Conservation (phyloP, 2,329 filamentous ascomycete species). For the Aquanectria penicillioides region DNA sequence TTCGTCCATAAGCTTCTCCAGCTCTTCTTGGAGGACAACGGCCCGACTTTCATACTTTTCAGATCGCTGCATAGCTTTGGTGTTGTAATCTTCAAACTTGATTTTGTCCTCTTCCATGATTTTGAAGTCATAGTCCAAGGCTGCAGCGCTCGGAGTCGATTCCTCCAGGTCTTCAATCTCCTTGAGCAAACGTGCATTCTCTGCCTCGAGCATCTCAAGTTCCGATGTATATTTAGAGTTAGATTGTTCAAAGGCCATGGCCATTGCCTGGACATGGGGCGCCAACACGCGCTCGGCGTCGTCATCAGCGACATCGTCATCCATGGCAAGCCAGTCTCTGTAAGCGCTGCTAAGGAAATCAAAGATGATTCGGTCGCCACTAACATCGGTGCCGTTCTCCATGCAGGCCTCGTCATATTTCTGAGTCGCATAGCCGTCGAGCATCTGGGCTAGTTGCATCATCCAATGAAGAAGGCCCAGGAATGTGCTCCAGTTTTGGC, state of each 20-base stretch:
- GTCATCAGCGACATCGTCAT: constrained; percentile 88
- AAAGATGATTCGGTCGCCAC: constrained; percentile 92
- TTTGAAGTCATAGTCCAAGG: constrained; percentile 88
- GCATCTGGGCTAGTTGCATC: constrained; percentile 96
- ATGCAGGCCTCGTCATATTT: constrained; percentile 91
- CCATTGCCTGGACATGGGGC: constrained; percentile 90
- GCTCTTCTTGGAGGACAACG: constrained; percentile 84
- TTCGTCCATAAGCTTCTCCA: constrained; percentile 80
- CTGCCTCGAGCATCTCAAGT: constrained; percentile 84
- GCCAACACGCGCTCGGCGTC: constrained; percentile 80
- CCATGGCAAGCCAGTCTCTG: constrained; percentile 91
- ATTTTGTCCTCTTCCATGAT: constrained; percentile 93
- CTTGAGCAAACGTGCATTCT: constrained; percentile 81
- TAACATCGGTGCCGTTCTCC: constrained; percentile 88
- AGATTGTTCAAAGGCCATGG: constrained; percentile 82
- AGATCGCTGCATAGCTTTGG: constrained; percentile 81
- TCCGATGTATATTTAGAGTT: constrained; percentile 89
- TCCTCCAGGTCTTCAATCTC: constrained; percentile 93
- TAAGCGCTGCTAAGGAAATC: constrained; percentile 91
- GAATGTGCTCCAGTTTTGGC: constrained; percentile 97
- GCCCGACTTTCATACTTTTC: constrained; percentile 89
- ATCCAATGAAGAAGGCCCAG: constrained; percentile 96
- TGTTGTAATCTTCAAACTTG: constrained; percentile 97
- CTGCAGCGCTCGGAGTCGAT: constrained; percentile 82
- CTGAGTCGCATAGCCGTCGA: constrained; percentile 82